Conservation (phyloP, 1,284 basidiomycete species). For the Ceratobasidium sp. region DNA sequence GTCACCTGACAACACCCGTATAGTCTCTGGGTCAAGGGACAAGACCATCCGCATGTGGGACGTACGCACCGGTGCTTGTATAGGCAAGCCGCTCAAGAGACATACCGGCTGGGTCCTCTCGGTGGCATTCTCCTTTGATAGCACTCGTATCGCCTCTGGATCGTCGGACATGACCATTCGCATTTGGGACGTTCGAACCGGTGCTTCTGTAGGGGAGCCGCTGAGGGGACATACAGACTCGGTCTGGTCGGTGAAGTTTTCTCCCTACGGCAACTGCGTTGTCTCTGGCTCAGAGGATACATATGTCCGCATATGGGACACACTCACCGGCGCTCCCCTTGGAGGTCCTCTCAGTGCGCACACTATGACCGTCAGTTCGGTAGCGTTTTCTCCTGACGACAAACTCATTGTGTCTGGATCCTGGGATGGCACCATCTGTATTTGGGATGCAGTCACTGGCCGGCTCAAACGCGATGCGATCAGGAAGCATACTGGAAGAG, state of each 20-base stretch:
- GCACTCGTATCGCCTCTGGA: not conserved
- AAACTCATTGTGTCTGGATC: slow-evolving; percentile 26
- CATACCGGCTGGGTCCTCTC: not conserved
- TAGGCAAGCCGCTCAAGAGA: not conserved
- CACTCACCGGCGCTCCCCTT: not conserved
- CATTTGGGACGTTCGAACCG: no score
- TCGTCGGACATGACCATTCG: not conserved
- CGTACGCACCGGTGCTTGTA: not conserved
- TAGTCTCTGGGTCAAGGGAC: not conserved
- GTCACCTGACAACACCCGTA: not conserved
- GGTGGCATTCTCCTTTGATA: not conserved
- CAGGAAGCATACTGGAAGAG: slow-evolving; percentile 4
- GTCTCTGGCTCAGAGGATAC: no score
- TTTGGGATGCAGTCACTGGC: slow-evolving; percentile 28
- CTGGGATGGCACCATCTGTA: slow-evolving; percentile 3
- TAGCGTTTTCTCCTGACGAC: slow-evolving; percentile 29
- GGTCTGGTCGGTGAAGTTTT: no score
- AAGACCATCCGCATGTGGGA: not conserved
- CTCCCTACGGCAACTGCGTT: no score
- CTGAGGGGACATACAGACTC: no score
- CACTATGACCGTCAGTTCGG: not conserved
- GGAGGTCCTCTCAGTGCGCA: slow-evolving; percentile 1
- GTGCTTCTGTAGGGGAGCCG: no score
- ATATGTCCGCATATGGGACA: not conserved
- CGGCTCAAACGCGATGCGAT: not conserved